Base-by-base conservation (phyloP, 177 flowering plant genomes). In the Tripterygium wilfordii region DNA sequence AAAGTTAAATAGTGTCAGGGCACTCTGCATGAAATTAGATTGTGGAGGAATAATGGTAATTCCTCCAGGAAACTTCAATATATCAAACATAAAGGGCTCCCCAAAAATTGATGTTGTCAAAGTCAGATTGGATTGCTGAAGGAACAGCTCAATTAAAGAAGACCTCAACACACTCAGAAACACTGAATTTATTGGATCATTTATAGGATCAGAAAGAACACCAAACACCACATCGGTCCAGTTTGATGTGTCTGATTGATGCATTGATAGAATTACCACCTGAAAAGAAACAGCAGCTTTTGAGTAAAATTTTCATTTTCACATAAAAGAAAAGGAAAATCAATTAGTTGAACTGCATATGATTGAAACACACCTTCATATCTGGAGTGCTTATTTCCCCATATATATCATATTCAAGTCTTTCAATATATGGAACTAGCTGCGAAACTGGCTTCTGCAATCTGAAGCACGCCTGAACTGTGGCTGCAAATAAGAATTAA, bases 231-330 rank as follows among this genome's bases (percentile, higher is more conserved):
- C 88, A 53, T 65, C 41, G 3, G 81, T 88, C 64, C 53, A 63
- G 64, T 87, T 80, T 50, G 80, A 53, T 18, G 59, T 60, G 48
- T 33, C 55, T 8, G 49, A 25, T 52, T 63, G 57, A 50, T 75
- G 75, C 82, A 84, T 70, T 28, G 96, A 82, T 49, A 84, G 55
- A 37, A 84, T 66, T 42, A 74, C 72, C 53, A 88, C 80, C 96
- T 88, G 80, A 48, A 19, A 7, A 30, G 6, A 62, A 49, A 6
- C n/a, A 26, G 38, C n/a, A n/a, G n/a, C n/a, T n/a, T n/a, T n/a
- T n/a, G n/a, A n/a, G n/a, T n/a, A n/a, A n/a, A n/a, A 27, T 23
- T 21, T 35, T 35, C 6, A 29, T 5, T 24, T 6, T 5, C 40
- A 18, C n/a, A 45, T n/a, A 27, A 60, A 29, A 3, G 4, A n/a